Evolutionary conservation across 2,329 filamentous ascomycete species (phyloP).

Genomic region (Diplodia intermedia): DNA sequence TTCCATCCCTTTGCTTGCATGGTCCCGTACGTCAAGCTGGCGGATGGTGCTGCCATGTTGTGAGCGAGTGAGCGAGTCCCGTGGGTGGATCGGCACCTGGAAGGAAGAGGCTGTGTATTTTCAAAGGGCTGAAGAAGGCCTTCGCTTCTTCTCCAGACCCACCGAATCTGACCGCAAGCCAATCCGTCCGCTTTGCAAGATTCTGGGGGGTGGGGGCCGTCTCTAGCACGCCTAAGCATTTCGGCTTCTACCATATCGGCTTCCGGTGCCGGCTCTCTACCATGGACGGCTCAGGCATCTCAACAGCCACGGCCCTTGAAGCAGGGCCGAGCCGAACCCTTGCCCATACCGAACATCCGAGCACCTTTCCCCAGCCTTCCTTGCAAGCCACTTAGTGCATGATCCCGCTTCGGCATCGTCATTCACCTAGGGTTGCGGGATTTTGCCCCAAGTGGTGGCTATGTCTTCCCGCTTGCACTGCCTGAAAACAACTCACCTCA

Average conservation of each 20-base stretch:
- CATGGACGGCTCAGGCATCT: not conserved
- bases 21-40: slow-evolving; percentile 8
- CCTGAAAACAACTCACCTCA: not conserved
- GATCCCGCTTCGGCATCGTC: not conserved
- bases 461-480: slow-evolving; percentile 7
- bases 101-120: slow-evolving; percentile 28
- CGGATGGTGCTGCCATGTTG: not conserved
- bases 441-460: not conserved
- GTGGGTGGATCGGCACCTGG: slow-evolving; percentile 19
- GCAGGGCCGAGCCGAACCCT: not conserved
- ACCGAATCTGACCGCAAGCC: not conserved
- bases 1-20: not conserved
- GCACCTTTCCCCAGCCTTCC: not conserved
- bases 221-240: not conserved
- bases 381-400: not conserved
- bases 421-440: slow-evolving; percentile 4
- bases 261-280: not conserved
- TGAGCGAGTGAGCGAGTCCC: too few species aligned
- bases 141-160: slow-evolving; percentile 17
- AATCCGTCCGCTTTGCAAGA: not conserved
- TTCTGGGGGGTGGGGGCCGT: not conserved
- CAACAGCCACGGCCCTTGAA: not conserved
- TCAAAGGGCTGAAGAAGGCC: slow-evolving; percentile 24
- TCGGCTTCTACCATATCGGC: not conserved
- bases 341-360: not conserved